Evolutionary conservation across 1,284 basidiomycete genomes (phyloP), one percentile per base, ranked within the genome.

Genomic region (Naganishia cerealis): DNA sequence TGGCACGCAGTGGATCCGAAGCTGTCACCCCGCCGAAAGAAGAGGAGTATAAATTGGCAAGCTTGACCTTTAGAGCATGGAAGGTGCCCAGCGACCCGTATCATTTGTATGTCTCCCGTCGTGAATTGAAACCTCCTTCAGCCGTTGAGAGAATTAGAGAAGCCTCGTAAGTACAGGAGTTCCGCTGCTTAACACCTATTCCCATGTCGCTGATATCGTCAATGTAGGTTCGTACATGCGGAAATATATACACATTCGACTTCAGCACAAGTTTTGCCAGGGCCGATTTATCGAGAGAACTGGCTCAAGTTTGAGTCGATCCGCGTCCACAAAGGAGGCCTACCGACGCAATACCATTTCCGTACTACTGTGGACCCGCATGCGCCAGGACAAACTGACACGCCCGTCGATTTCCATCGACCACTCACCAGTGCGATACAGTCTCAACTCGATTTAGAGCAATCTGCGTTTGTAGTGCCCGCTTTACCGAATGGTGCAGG

Each of bases 401-500:
- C 18, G 18, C 40, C 13, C 40, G 18, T 24, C 2, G 48, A 52
- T 6, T 57, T 66, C 18, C 21, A 21, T 40, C 53, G 29, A 26
- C 54, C 53, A 5, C 21, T 62, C 9, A 24, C 38, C 4, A 13
- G 26, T 3, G 67, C 67, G 8, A 36, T 68, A 43, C 26, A 40
- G 13, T 38, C 59, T 16, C 40, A 57, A 29, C 43, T 68, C 7
- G 67, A 68, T 39, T 24, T 63, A 33, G 52, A 58, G n/a, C 39
- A 42, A 18, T 46, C 66, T 2, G 10, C 39, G 26, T 57, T 57
- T 12, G 54, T 67, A 4, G 36, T 59, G 15, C 66, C 66, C 13
- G 66, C 66, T 16, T 36, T 61, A 8, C 66, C 66, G 10, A 67
- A 67, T n/a, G 66, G 66, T 6, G 48, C 43, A 10, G 54, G 43